Base-by-base conservation (phyloP, 164 flowering plant species). In the Liriodendron chinense region DNA sequence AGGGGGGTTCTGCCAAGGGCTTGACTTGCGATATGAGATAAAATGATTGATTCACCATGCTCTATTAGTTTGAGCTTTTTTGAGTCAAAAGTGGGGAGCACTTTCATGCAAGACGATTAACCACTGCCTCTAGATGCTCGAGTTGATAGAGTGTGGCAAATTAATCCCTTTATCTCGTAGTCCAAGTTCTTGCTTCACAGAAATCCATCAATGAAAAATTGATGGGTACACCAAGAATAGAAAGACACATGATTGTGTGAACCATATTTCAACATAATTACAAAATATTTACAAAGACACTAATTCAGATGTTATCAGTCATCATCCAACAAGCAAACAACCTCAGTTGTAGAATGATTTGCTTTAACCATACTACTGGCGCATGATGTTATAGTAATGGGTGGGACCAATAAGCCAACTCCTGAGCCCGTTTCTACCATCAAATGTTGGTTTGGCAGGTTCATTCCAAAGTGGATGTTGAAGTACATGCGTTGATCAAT, bases 251-350 rank as follows among this genome's bases (percentile, higher is more conserved):
- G 69, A 3, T 13, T 9, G n/a, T 8, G 25, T 24, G 69, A 66
- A 23, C 25, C 14, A 26, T 12, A 66, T 24, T 26, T n/a, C 69
- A 66, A 66, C 25, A 25, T 26, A 9, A 24, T 12, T 3, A 26
- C 18, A 25, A 9, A 9, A 12, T 66, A 66, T 18, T 13, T 4
- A 21, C 1, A 65, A 22, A 65, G 2, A 1, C 28, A 24, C 9
- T 22, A 7, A 21, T 22, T 7, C 57, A 49, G 24, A 47, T 24
- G 10, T 25, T 12, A 65, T 85, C 81, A 86, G 59, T 89, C 92
- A 77, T 91, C 95, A 78, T 87, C 92, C 0, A 93, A 89, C 65
- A 89, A 78, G 77, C 83, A 91, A 68, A 91, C 90, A 14, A 89
- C 72, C 5, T 81, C 76, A 12, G 69, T 7, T 2, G 81, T 43